A percentile compares a stretch with the other conserved stretches of the same genome.
These are phyloP conservation scores for Nannochloropsis salina DNA, from an alignment of 108 stramenopile species.

Conservation along the genomic window DNA sequence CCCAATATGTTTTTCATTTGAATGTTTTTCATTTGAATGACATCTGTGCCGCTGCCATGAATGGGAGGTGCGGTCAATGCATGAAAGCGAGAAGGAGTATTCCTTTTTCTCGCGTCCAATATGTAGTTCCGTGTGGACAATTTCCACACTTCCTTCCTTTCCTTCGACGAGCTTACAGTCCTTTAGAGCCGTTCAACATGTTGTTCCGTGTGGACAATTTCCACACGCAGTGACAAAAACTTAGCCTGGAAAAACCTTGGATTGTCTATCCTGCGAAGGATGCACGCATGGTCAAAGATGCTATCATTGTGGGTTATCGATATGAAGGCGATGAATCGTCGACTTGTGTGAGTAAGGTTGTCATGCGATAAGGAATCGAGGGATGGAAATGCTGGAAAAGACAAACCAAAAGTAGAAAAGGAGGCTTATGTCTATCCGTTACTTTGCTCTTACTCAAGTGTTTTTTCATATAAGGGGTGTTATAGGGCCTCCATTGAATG, in stretches of 20 bases:
- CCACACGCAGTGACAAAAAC: too few relatives aligned
- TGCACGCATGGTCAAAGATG: not conserved
- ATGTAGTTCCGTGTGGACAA: too few relatives aligned
- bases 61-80: not conserved
- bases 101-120: too few relatives aligned
- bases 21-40: not conserved
- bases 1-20: not conserved
- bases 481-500: not conserved
- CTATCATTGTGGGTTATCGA: not conserved
- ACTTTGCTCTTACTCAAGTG: not conserved
- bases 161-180: too few relatives aligned
- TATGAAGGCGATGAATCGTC: not conserved
- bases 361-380: not conserved
- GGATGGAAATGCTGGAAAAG: not conserved
- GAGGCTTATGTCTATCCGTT: not conserved
- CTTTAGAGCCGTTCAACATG: too few relatives aligned
- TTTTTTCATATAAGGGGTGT: not conserved
- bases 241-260: not conserved
- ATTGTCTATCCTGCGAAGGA: not conserved
- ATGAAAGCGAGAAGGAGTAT: not conserved
- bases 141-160: too few relatives aligned
- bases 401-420: not conserved
- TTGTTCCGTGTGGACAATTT: too few relatives aligned
- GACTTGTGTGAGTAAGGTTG: not conserved
- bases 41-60: not conserved